Evolutionary conservation across 2,329 filamentous ascomycete genomes (phyloP).

Genomic region (Penicillium palitans): DNA sequence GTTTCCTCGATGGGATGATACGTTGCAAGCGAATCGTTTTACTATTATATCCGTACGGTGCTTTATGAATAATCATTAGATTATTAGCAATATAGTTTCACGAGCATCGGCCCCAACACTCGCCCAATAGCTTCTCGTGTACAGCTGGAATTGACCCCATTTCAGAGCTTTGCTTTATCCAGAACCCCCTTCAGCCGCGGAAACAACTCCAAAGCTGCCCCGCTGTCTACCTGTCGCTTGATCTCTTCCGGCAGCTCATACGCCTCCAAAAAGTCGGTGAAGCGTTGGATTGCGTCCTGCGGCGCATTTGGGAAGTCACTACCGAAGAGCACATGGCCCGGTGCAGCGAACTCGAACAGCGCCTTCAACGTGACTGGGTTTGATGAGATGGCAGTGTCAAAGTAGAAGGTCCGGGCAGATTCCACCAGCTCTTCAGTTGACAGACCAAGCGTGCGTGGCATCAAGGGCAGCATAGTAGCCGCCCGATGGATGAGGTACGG

Average conservation of each 20-base stretch:
- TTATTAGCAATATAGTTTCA: neutral
- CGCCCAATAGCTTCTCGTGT: neutral
- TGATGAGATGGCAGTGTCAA: neutral
- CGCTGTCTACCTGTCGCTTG: neutral
- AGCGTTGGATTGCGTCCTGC: neutral
- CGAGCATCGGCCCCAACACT: neutral
- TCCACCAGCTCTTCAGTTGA: neutral
- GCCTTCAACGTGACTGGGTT: neutral
- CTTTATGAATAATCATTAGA: neutral
- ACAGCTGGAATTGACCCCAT: neutral
- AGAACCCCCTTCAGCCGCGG: neutral
- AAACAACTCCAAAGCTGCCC: neutral
- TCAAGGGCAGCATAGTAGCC: neutral
- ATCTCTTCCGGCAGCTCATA: neutral
- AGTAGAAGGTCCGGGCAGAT: neutral
- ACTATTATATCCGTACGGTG: neutral
- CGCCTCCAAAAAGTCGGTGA: neutral
- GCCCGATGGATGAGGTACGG: constrained; percentile 29
- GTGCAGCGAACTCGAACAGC: neutral
- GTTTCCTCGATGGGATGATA: neutral
- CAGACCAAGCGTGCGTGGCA: neutral
- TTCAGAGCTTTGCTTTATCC: neutral
- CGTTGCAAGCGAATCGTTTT: neutral
- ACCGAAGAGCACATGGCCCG: neutral
- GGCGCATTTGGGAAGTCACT: neutral